Base-by-base conservation (phyloP, 2,329 filamentous ascomycete species). In the Aureobasidium sp. region DNA sequence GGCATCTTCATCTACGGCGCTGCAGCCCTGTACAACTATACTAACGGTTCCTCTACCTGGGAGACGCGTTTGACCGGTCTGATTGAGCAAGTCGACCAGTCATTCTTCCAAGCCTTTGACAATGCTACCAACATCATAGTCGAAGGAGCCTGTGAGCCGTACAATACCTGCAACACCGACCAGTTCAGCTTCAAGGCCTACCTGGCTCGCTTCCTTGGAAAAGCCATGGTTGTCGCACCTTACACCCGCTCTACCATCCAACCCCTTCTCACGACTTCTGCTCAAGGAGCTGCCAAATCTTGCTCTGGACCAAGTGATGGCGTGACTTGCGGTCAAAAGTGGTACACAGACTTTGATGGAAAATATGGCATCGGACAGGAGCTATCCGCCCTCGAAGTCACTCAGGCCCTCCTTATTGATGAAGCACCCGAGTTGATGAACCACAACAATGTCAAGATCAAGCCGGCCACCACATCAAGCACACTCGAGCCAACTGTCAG, bases 171-270 rank as follows among this genome's bases (percentile, higher is more conserved):
- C 78, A 83, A 90, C 75, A 79, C 79, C 65, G 88, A 91, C 72
- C 87, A 91, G 75, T 81, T 82, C 68, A 85, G 81, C 52, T 91
- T 91, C 83, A 91, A 91, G 75, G 88, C 86, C 12, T 91, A 90
- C 72, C 77, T 90, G 29, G 75, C 83, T 29, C 85, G 88, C 48
- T 91, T 86, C 83, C 70, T 81, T 62, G 72, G 73, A 17, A 78
- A 79, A 64, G 73, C 76, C 7, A 73, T 76, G 4, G 66, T 76
- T 31, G 64, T 79, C 54, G 76, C 75, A 15, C 78, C 78, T 3
- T 75, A 73, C 60, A 76, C 77, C 35, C 70, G 69, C 45, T 67
- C 71, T 29, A 68, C 67, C 14, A 73, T 79, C 47, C 70, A 67
- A 54, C 72, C 71, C 14, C 71, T 75, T 50, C 69, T 80, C 31